phyloP scores from a whole-genome alignment of 768 basidiomycete genomes.

The Gyrodon lividus region DNA sequence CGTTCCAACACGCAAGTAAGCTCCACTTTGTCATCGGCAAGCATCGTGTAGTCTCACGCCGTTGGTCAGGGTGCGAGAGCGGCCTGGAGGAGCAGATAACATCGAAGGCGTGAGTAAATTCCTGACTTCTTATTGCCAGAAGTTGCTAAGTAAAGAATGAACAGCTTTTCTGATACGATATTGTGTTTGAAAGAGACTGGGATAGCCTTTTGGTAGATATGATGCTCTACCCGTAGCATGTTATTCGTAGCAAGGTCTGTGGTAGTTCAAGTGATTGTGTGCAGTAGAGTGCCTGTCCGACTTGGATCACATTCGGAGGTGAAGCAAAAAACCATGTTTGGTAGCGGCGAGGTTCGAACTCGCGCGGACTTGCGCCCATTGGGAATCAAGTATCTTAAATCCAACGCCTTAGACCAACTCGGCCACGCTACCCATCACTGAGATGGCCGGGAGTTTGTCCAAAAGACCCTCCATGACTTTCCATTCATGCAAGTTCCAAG shows the following conservation, averaged over 20 bases:
- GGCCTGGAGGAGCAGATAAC: conserved; percentile 65
- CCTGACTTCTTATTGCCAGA: neutral
- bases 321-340: conserved; percentile 33
- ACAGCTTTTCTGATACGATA: conserved; percentile 28
- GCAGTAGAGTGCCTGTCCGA: too few relatives aligned
- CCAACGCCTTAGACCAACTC: conserved; percentile 92
- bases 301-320: too few relatives aligned
- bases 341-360: conserved; percentile 91
- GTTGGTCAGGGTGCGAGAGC: conserved; percentile 55
- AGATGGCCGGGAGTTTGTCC: neutral
- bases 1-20: conserved; percentile 68
- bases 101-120: conserved; percentile 40
- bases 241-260: neutral
- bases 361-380: conserved; percentile 83
- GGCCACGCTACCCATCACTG: conserved; percentile 63
- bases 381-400: conserved; percentile 80
- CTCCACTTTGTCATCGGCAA: neutral
- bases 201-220: neutral
- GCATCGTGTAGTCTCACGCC: neutral
- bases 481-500: too few relatives aligned
- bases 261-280: neutral
- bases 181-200: neutral
- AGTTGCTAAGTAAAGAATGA: conserved; percentile 1
- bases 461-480: neutral
- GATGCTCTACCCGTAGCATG: neutral